phyloP scores from a whole-genome alignment of 2,329 filamentous ascomycete genomes.

The Parastagonospora nodorum region DNA sequence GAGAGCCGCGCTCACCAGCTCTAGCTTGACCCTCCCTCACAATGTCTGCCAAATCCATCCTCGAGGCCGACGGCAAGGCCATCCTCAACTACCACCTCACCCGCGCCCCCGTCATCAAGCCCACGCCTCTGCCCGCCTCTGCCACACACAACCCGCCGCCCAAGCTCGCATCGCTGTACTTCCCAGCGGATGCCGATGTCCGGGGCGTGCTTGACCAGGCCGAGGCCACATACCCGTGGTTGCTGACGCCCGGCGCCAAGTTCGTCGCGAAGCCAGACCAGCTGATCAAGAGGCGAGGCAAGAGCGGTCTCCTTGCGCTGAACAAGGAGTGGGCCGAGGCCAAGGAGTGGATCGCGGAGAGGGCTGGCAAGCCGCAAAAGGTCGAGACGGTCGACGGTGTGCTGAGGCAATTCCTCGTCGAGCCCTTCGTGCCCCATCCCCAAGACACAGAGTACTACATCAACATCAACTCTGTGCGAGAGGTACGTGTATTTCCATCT shows the following conservation, averaged over 20 bases:
- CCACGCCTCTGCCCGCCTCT: conserved; percentile 83
- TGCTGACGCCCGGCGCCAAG: conserved; percentile 79
- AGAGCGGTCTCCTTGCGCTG: conserved; percentile 93
- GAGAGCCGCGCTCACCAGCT: conserved; percentile 29
- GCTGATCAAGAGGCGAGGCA: conserved; percentile 99
- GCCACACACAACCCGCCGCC: conserved; percentile 90
- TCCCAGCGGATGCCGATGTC: conserved; percentile 84
- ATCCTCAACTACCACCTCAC: conserved; percentile 99
- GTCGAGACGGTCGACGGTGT: conserved; percentile 90
- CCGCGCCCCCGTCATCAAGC: conserved; percentile 95
- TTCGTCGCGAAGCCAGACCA: conserved; percentile 99
- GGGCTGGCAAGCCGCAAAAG: conserved; percentile 88
- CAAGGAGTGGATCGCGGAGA: conserved; percentile 88
- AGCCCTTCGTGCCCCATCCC: conserved; percentile 97
- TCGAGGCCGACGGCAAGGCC: conserved; percentile 99
- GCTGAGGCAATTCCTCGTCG: conserved; percentile 93
- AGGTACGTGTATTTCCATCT: conserved; percentile 70
- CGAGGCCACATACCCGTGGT: conserved; percentile 95
- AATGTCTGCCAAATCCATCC: conserved; percentile 96
- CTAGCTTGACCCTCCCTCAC: conserved; percentile 44
- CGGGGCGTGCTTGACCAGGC: conserved; percentile 89
- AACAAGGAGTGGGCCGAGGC: conserved; percentile 98
- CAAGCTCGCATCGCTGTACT: conserved; percentile 89
- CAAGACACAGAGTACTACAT: conserved; percentile 99
- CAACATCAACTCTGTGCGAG: conserved; percentile 99